Evolutionary conservation across 176 grass and related monocot genomes (phyloP), one percentile per base, ranked within the genome.

Genomic region (Musa itinerans): DNA sequence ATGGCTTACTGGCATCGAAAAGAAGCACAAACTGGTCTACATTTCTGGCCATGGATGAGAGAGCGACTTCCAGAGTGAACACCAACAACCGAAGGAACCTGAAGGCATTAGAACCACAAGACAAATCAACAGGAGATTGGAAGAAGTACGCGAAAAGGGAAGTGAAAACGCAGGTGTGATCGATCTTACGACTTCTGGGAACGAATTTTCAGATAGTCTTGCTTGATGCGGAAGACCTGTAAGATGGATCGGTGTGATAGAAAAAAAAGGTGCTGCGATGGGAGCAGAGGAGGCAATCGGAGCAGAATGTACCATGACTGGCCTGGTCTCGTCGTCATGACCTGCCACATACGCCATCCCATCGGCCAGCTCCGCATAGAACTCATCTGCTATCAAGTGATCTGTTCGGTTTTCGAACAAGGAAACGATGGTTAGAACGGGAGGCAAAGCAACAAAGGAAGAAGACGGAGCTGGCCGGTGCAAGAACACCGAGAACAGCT

Each of bases 321-420:
- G 91, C 68, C 96, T 89, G 43, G 85, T 83, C 56, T 99, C 96
- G 78, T 94, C 89, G 78, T 99, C 96, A 65, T 95, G 91, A 22
- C 96, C 96, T 26, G 89, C 89, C 63, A 99, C 91, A 81, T 92
- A 95, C 15, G 96, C 88, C 61, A 89, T 73, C 54, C 96, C 96
- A 16, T 95, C 91, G 1, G 88, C 83, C 15, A 99, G 69, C 83
- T 99, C 96, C 22, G 79, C 81, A 52, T 86, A 87, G 83, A 99
- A 99, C 82, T 99, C 96, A 68, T 99, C 96, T 55, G 91, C 96
- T 53, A 95, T 94, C 50, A 99, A 82, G 68, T 91, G 89, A 50
- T 92, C 96, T 99, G 86, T 53, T 78, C 15, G 6, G 11, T 61
- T 26, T 26, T 20, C 52, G 15, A 2, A 11, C 5, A 52, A 25